phyloP scores from a whole-genome alignment of 2,329 filamentous ascomycete genomes.

The Sporothrix euskadiensis region DNA sequence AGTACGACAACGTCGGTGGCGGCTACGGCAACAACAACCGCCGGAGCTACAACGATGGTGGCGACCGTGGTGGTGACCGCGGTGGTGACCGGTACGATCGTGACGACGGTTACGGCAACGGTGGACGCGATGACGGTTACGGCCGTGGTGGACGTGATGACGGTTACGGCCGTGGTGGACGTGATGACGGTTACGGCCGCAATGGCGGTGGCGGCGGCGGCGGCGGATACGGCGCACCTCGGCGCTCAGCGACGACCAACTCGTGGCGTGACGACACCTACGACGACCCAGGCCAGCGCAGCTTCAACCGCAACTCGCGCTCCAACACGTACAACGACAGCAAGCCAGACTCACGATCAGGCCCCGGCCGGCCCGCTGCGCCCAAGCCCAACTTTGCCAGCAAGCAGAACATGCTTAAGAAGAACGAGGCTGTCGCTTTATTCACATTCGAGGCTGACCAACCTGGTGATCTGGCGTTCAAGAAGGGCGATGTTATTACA shows the following conservation, averaged over 20 bases:
- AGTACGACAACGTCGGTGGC: constrained; percentile 81
- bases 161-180: not conserved
- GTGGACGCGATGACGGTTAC: constrained; percentile 46
- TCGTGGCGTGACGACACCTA: constrained; percentile 73
- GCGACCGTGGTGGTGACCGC: constrained; percentile 33
- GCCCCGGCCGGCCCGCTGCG: constrained; percentile 76
- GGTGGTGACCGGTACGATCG: constrained; percentile 45
- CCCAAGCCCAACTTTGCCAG: constrained; percentile 82
- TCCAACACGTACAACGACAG: constrained; percentile 54
- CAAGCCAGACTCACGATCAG: constrained; percentile 47
- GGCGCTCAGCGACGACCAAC: constrained; percentile 56
- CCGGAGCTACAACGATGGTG: constrained; percentile 48
- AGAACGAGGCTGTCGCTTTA: constrained; percentile 84
- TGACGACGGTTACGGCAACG: not conserved
- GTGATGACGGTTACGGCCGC: constrained; percentile 48
- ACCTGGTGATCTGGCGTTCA: constrained; percentile 88
- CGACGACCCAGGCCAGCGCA: constrained; percentile 51
- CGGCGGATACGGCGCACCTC: constrained; percentile 53
- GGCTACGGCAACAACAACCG: constrained; percentile 50
- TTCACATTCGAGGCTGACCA: constrained; percentile 96
- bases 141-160: constrained; percentile 32
- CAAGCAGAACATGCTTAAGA: constrained; percentile 57
- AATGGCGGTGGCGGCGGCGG: constrained; percentile 52
- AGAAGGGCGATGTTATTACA: constrained; percentile 95
- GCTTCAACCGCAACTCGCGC: constrained; percentile 46